A percentile compares a stretch with the other conserved stretches of the same genome.
phyloP scores from a whole-genome alignment of 768 basidiomycete species.

The Dacryopinax spathularia region DNA sequence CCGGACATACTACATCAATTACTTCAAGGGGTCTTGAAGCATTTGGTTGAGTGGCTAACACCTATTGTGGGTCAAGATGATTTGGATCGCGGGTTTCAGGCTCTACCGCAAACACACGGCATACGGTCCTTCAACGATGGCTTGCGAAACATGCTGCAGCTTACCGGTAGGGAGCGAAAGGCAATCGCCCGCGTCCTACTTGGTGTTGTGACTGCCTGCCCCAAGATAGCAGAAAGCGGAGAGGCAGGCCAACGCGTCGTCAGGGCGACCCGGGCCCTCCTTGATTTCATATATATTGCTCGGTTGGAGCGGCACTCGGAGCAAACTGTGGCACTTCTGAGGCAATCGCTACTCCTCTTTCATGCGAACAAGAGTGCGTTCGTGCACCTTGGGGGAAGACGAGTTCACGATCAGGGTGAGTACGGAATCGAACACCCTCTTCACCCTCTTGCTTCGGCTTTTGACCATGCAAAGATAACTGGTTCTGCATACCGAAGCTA shows the following conservation, averaged over 20 bases:
- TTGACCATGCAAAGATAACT: conserved; percentile 7
- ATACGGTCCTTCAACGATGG: conserved; percentile 6
- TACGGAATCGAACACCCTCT: too few relatives aligned
- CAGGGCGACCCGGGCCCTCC: conserved; percentile 18
- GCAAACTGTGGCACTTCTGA: conserved; percentile 20
- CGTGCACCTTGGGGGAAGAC: conserved; percentile 22
- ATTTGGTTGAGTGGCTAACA: too few relatives aligned
- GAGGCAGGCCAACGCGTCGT: conserved; percentile 1
- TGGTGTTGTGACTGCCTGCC: conserved; percentile 8
- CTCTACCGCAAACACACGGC: neutral
- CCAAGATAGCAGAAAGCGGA: too few relatives aligned
- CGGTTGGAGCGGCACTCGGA: conserved; percentile 25
- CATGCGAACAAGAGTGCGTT: conserved; percentile 29
- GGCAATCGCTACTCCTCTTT: conserved; percentile 22
- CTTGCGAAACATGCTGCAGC: conserved; percentile 5
- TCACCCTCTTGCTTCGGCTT: too few relatives aligned
- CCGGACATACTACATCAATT: too few relatives aligned
- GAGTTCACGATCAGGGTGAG: too few relatives aligned
- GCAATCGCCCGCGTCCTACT: neutral
- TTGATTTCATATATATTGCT: conserved; percentile 30
- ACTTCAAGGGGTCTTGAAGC: too few relatives aligned
- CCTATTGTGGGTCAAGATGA: neutral
- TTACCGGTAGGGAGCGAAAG: conserved; percentile 9
- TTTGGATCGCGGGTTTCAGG: neutral
- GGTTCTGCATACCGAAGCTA: conserved; percentile 33